Evolutionary conservation across 345 rosid species (phyloP).

Genomic region (Cardamine resedifolia): DNA sequence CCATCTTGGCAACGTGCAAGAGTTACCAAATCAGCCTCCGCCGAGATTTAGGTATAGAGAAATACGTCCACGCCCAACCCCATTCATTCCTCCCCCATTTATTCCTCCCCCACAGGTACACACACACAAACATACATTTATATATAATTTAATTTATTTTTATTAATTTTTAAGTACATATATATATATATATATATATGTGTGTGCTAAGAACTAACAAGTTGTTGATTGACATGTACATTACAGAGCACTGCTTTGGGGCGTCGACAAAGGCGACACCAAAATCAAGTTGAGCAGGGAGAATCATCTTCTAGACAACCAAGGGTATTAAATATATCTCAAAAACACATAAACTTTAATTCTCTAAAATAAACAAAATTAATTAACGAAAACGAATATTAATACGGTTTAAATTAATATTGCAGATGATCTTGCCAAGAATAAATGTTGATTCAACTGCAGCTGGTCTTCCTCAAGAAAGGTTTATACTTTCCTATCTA

Average conservation of each 20-base stretch:
- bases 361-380: neutral
- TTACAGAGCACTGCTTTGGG: neutral
- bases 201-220: neutral
- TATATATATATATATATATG: no score
- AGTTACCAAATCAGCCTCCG: neutral
- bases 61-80: neutral
- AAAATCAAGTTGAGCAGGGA: neutral
- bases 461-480: neutral
- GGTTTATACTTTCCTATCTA: constrained; percentile 1
- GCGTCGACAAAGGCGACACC: neutral
- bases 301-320: neutral
- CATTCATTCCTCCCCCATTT: neutral
- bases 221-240: neutral
- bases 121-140: neutral
- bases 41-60: neutral
- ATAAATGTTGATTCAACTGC: neutral
- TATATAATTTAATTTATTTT: neutral
- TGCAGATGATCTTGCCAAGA: constrained; percentile 1
- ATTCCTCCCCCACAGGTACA: neutral
- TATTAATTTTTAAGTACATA: no score
- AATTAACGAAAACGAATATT: neutral
- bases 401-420: neutral
- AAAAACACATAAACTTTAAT: neutral
- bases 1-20: neutral
- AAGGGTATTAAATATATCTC: neutral